Evolutionary conservation across 306 rosid species (phyloP).

Genomic region (Clitoria ternatea): DNA sequence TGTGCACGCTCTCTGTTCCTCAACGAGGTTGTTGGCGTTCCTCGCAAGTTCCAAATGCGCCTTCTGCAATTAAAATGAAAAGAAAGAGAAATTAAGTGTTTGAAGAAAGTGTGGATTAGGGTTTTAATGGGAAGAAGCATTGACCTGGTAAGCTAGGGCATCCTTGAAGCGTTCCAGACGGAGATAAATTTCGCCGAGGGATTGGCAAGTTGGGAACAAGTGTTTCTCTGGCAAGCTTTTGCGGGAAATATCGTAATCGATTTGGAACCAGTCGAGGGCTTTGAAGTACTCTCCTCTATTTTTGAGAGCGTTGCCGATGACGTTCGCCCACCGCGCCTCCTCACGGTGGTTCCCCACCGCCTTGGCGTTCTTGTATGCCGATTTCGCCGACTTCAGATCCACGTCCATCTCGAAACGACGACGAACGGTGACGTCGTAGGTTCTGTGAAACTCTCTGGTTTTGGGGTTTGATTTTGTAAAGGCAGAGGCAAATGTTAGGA

Average conservation of each 20-base stretch:
- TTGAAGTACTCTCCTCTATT: conserved; percentile 68
- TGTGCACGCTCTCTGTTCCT: conserved; percentile 86
- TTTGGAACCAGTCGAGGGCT: conserved; percentile 80
- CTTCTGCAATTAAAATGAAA: no score
- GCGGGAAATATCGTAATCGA: conserved; percentile 61
- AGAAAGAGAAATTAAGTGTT: neutral
- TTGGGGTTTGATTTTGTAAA: neutral
- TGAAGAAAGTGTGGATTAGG: neutral
- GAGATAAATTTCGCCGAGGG: conserved; percentile 85
- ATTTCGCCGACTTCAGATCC: conserved; percentile 54
- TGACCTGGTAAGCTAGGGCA: conserved; percentile 75
- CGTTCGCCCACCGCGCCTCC: conserved; percentile 93
- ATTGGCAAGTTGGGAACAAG: conserved; percentile 78
- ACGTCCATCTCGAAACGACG: conserved; percentile 40
- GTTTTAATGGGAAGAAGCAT: neutral
- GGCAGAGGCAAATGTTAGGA: neutral
- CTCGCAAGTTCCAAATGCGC: conserved; percentile 77
- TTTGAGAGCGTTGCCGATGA: conserved; percentile 63
- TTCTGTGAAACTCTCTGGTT: neutral
- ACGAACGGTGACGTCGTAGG: neutral
- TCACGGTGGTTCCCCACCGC: conserved; percentile 70
- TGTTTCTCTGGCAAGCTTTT: conserved; percentile 55
- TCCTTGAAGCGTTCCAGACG: conserved; percentile 59
- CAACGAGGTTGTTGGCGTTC: conserved; percentile 60
- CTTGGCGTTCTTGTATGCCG: conserved; percentile 56